phyloP scores from a whole-genome alignment of 352 stramenopile species.

The Peronosclerospora sorghi region DNA sequence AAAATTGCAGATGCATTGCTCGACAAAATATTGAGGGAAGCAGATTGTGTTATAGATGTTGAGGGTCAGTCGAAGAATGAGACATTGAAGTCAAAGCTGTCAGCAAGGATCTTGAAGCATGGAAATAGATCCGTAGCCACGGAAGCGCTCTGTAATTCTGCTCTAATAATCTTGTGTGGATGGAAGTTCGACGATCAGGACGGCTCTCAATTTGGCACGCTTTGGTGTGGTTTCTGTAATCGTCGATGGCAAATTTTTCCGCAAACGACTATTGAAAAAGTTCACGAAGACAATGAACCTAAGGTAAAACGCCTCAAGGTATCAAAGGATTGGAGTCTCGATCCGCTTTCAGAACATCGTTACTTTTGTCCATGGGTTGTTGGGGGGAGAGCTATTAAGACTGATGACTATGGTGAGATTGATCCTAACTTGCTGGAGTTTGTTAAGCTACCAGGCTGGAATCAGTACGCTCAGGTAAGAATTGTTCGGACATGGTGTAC shows the following conservation, averaged over 20 bases:
- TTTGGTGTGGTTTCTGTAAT: slow-evolving; percentile 37
- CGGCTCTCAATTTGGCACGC: neutral
- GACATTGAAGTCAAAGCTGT: slow-evolving; percentile 8
- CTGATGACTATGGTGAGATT: slow-evolving; percentile 14
- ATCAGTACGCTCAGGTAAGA: slow-evolving; percentile 29
- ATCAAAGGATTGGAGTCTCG: neutral
- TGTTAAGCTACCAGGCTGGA: slow-evolving; percentile 23
- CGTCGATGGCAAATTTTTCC: slow-evolving; percentile 19
- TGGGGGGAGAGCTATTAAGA: slow-evolving; percentile 5
- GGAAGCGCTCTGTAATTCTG: slow-evolving; percentile 16
- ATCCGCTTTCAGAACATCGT: slow-evolving; percentile 28
- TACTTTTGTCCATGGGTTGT: slow-evolving; percentile 55
- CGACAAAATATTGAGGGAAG: slow-evolving; percentile 12
- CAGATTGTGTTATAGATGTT: neutral
- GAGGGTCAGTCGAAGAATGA: neutral
- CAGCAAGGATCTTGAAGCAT: slow-evolving; percentile 3
- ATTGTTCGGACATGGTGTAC: slow-evolving; percentile 3
- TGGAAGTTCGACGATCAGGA: slow-evolving; percentile 25
- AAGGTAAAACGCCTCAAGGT: slow-evolving; percentile 26
- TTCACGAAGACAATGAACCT: slow-evolving; percentile 5
- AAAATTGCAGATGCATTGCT: slow-evolving; percentile 7
- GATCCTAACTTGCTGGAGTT: slow-evolving; percentile 16
- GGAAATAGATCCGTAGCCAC: slow-evolving; percentile 2
- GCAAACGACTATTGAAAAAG: neutral
- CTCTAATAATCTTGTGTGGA: slow-evolving; percentile 26